Percentiles rank a stretch among this genome's conserved stretches.
Evolutionary conservation across 345 rosid genomes (phyloP).

Genomic region (rapeseed (Brassica napus)): DNA sequence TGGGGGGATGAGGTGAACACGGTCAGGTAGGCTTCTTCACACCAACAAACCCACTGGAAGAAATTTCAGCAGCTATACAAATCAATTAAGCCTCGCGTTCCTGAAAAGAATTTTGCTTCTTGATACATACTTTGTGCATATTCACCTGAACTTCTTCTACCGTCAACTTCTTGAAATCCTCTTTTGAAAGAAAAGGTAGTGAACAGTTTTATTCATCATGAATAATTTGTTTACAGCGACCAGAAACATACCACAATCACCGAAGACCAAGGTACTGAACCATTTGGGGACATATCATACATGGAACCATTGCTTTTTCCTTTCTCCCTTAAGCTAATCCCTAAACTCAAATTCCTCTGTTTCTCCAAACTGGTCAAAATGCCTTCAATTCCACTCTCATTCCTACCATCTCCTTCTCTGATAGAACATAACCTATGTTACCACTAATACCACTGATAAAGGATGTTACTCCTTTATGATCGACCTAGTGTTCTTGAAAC

Average conservation of each 20-base stretch:
- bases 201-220: background rate
- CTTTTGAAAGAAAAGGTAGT: constrained; percentile 41
- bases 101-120: constrained; percentile 34
- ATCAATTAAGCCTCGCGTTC: constrained; percentile 34
- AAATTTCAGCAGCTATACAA: constrained; percentile 59
- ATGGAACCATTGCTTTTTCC: constrained; percentile 34
- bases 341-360: constrained; percentile 70
- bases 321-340: constrained; percentile 54
- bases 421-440: constrained; percentile 20
- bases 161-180: constrained; percentile 40
- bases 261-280: constrained; percentile 44
- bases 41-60: constrained; percentile 16
- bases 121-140: constrained; percentile 26
- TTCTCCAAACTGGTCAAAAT: constrained; percentile 77
- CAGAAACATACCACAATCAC: constrained; percentile 49
- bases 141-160: constrained; percentile 27
- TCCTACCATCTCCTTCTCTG: constrained; percentile 53
- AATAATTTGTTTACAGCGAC: background rate
- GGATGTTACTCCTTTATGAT: too few relatives aligned
- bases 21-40: constrained; percentile 2
- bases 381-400: constrained; percentile 76
- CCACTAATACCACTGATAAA: too few relatives aligned
- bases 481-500: too few relatives aligned
- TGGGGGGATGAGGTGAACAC: too few relatives aligned
- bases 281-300: constrained; percentile 35